Evolutionary conservation across 768 basidiomycete species (phyloP).

Genomic region (Leccinum aurantiacum): DNA sequence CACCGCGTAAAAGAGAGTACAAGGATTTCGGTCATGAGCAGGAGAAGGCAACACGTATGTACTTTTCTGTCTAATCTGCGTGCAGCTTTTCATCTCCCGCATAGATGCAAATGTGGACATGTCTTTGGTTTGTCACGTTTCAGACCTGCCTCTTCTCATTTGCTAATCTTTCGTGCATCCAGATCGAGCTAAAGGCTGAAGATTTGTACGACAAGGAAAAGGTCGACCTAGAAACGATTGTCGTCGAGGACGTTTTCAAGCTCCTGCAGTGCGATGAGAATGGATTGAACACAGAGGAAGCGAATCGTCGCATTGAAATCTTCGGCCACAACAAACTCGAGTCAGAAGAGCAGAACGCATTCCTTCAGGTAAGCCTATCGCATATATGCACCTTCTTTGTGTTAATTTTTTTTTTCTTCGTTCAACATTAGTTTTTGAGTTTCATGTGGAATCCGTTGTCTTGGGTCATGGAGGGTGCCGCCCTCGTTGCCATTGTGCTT

Average conservation of each 20-base stretch:
- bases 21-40: conserved; percentile 82
- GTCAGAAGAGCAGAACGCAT: conserved; percentile 83
- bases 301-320: conserved; percentile 78
- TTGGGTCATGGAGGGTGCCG: conserved; percentile 99
- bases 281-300: conserved; percentile 77
- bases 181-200: conserved; percentile 89
- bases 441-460: conserved; percentile 99
- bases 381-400: background rate
- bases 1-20: conserved; percentile 77
- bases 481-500: conserved; percentile 90
- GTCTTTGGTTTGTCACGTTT: conserved; percentile 52
- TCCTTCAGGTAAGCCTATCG: conserved; percentile 67
- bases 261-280: conserved; percentile 87
- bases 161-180: background rate
- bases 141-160: background rate
- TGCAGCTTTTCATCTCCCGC: conserved; percentile 3
- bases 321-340: conserved; percentile 98
- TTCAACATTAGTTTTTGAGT: conserved; percentile 63
- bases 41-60: conserved; percentile 66
- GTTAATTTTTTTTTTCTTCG: background rate
- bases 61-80: background rate
- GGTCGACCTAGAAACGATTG: conserved; percentile 96
- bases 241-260: conserved; percentile 95
- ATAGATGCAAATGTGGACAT: conserved; percentile 87
- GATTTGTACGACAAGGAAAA: conserved; percentile 98